A percentile compares a stretch with the other conserved stretches of the same genome.
These are phyloP conservation scores for Aspergillus bertholletiae DNA, from an alignment of 495 filamentous ascomycete species.

Conservation along the genomic window DNA sequence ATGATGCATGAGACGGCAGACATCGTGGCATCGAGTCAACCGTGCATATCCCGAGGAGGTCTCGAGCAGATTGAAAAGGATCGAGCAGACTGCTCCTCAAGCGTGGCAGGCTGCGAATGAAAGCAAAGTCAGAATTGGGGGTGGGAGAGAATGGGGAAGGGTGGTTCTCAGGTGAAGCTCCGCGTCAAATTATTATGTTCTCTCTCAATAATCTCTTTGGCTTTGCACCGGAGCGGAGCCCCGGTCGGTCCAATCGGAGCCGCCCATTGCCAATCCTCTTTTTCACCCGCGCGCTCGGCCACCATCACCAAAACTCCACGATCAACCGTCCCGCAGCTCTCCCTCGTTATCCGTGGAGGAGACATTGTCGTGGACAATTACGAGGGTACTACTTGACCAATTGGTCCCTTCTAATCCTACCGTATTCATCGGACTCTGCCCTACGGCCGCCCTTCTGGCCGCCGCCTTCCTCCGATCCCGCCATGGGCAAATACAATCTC, in stretches of 20 bases:
- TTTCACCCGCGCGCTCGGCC: conserved; percentile 26
- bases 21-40: conserved; percentile 56
- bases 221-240: conserved; percentile 37
- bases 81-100: conserved; percentile 10
- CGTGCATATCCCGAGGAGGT: conserved; percentile 32
- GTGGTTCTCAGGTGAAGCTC: conserved; percentile 12
- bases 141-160: conserved; percentile 3
- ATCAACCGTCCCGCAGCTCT: neutral
- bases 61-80: conserved; percentile 19
- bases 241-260: conserved; percentile 38
- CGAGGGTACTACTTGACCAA: neutral
- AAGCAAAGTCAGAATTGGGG: conserved; percentile 2
- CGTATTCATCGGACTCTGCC: neutral
- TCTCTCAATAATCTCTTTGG: conserved; percentile 22
- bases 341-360: neutral
- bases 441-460: neutral
- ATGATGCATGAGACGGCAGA: conserved; percentile 61
- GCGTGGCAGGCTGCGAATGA: conserved; percentile 1
- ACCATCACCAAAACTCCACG: conserved; percentile 2
- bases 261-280: conserved; percentile 33
- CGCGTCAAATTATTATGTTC: conserved; percentile 17
- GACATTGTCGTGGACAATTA: neutral
- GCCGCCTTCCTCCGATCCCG: conserved; percentile 7
- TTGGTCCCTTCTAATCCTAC: neutral
- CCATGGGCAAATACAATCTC: conserved; percentile 70